Evolutionary conservation across 1,284 basidiomycete genomes (phyloP), one percentile per base, ranked within the genome.

Genomic region (Marasmius tenuissimus): DNA sequence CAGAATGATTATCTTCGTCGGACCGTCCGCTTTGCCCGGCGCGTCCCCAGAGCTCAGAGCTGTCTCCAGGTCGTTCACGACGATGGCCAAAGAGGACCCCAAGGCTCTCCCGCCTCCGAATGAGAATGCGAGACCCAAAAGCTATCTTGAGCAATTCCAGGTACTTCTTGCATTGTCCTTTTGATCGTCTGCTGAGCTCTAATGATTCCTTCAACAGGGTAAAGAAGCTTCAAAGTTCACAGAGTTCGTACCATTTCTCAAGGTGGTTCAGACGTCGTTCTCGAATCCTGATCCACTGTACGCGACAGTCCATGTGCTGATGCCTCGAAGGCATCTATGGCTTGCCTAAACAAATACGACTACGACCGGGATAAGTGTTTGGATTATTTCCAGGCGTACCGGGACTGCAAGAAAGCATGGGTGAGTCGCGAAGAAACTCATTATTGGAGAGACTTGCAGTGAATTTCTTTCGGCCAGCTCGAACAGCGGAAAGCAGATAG

Each of bases 351-450:
- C 68, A 75, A 79, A 58, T 82, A 89, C 61, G 78, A 88, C 67
- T 88, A 89, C 65, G 81, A 90, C 69, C 79, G 86, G 7, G 85
- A 85, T 65, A 83, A 83, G 58, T 92, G 89, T 69, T 73, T 85
- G 66, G 87, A 86, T 53, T 91, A 88, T 70, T 92, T 92, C 71
- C 83, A 86, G 68, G 90, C 87, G 6, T 92, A 92, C 70, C 78
- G 85, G 64, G 88, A 92, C 60, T 92, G 90, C 75, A 92, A 92
- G 74, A 86, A 84, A 62, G 75, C 83, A 58, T 92, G 89, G 91
- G 89, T 91, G 66, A 63, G 82, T 71, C 12, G 22, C 45, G 62
- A 45, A 48, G 53, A 20, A 27, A 11, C 11, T 62, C 38, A 61
- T 33, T 37, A 38, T 42, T 27, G 11, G 50, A 20, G 51, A 55